Percentiles rank a stretch among this genome's conserved stretches.
These are phyloP conservation scores for Ilex aquifolium DNA, from an alignment of 257 asterid genomes.

Conservation along the genomic window DNA sequence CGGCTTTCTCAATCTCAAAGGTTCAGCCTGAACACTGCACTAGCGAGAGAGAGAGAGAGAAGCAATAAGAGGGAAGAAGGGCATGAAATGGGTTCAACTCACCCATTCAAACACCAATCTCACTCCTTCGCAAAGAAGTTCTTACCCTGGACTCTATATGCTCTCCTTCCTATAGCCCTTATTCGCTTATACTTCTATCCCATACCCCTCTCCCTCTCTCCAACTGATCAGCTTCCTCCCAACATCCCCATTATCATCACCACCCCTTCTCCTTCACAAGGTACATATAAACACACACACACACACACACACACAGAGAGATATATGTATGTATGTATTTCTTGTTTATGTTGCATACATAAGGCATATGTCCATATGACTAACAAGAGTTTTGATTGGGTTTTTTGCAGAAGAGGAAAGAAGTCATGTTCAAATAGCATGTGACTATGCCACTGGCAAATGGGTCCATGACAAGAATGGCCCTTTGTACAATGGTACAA, in stretches of 20 bases:
- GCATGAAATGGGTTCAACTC: slow-evolving; percentile 33
- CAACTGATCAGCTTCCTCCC: slow-evolving; percentile 8
- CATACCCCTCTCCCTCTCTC: slow-evolving; percentile 17
- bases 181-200: slow-evolving; percentile 36
- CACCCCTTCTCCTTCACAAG: slow-evolving; percentile 24
- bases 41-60: not conserved
- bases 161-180: slow-evolving; percentile 35
- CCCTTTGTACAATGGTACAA: slow-evolving; percentile 64
- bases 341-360: not conserved
- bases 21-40: not conserved
- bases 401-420: slow-evolving; percentile 24
- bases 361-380: not conserved
- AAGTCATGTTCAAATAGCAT: slow-evolving; percentile 12
- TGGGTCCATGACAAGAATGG: slow-evolving; percentile 40
- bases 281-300: slow-evolving; percentile 13
- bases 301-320: not conserved
- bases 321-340: not conserved
- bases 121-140: slow-evolving; percentile 17
- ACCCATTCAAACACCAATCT: slow-evolving; percentile 18
- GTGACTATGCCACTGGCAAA: slow-evolving; percentile 60
- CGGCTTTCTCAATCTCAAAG: too few relatives aligned
- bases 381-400: not conserved
- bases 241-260: slow-evolving; percentile 13
- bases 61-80: not conserved
- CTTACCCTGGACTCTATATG: slow-evolving; percentile 27